Evolutionary conservation across 768 basidiomycete genomes (phyloP).

Genomic region (Lactarius akahatsu): DNA sequence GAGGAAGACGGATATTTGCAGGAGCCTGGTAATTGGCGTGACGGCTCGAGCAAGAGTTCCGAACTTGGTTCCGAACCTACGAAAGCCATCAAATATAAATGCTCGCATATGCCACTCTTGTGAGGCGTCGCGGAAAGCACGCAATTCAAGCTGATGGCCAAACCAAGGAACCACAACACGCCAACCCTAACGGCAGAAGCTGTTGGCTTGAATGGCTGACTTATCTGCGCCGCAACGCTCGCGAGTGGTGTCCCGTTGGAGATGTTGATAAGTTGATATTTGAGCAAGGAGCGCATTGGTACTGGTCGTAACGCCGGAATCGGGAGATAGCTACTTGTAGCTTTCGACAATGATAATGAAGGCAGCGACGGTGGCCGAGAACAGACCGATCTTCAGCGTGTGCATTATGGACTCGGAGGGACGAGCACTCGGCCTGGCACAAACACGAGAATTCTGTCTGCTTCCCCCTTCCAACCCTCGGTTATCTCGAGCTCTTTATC

Average conservation of each 20-base stretch:
- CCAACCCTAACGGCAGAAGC: constrained; percentile 18
- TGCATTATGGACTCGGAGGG: too few species aligned
- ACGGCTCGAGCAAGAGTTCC: background rate
- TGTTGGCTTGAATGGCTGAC: background rate
- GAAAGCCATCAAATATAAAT: background rate
- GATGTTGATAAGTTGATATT: constrained; percentile 11
- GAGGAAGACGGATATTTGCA: constrained; percentile 18
- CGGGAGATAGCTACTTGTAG: constrained; percentile 3
- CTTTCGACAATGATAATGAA: constrained; percentile 19
- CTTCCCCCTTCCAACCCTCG: background rate
- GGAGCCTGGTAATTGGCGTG: background rate
- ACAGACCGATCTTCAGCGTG: constrained; percentile 13
- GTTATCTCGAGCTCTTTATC: background rate
- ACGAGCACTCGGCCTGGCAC: too few species aligned
- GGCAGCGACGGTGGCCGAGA: constrained; percentile 11
- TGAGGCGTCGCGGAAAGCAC: constrained; percentile 3
- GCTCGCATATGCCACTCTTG: background rate
- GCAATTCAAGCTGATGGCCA: constrained; percentile 11
- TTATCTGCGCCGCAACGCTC: background rate
- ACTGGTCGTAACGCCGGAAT: constrained; percentile 8
- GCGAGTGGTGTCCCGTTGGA: background rate
- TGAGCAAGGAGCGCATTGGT: constrained; percentile 5
- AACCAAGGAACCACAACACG: constrained; percentile 14
- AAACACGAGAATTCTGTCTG: background rate
- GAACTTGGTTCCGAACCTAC: background rate